Evolutionary conservation across 768 basidiomycete species (phyloP).

Genomic region (Favolaschia claudopus): DNA sequence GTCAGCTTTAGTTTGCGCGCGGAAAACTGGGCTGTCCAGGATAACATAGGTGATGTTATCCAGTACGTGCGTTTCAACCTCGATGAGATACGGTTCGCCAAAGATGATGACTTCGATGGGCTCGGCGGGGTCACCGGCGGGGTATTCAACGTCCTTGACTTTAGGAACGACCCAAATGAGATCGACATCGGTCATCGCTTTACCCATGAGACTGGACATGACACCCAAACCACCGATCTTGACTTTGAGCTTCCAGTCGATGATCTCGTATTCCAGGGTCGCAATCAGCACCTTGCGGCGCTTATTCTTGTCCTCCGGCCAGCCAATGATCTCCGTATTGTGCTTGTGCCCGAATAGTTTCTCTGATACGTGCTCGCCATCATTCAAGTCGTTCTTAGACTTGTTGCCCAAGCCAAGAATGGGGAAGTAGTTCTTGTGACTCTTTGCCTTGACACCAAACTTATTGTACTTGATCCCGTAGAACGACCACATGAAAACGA

Average conservation of each 20-base stretch:
- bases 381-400: slow-evolving; percentile 77
- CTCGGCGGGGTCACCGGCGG: slow-evolving; percentile 88
- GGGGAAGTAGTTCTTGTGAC: slow-evolving; percentile 83
- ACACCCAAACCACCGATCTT: slow-evolving; percentile 98
- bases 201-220: slow-evolving; percentile 98
- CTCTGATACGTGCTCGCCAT: slow-evolving; percentile 66
- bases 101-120: slow-evolving; percentile 98
- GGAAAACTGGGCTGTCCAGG: slow-evolving; percentile 95
- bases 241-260: slow-evolving; percentile 98
- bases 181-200: slow-evolving; percentile 97
- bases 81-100: slow-evolving; percentile 93
- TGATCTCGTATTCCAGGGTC: slow-evolving; percentile 94
- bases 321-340: slow-evolving; percentile 84
- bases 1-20: slow-evolving; percentile 94
- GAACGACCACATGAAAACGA: slow-evolving; percentile 94
- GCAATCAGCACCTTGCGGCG: slow-evolving; percentile 91
- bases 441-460: slow-evolving; percentile 83
- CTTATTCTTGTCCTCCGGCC: slow-evolving; percentile 94
- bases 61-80: slow-evolving; percentile 90
- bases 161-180: slow-evolving; percentile 94
- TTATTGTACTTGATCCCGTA: slow-evolving; percentile 95
- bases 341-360: slow-evolving; percentile 76
- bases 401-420: slow-evolving; percentile 78
- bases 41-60: slow-evolving; percentile 97
- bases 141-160: slow-evolving; percentile 94